These are phyloP conservation scores for Barnettozyma wickerhamii DNA, from an alignment of 805 yeast genomes.

Conservation along the genomic window DNA sequence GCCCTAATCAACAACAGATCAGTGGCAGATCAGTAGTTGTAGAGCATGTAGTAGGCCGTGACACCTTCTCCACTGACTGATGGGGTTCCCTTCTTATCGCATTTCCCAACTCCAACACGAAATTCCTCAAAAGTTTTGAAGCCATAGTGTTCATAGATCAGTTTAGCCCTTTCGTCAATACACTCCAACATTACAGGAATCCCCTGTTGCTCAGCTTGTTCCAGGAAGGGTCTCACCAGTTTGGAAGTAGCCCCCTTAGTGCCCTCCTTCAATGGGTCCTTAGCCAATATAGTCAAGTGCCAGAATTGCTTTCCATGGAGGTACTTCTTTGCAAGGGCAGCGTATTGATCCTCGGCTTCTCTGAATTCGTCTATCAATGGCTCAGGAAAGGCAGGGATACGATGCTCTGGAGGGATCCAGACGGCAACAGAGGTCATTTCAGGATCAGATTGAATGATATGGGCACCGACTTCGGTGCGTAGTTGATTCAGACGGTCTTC, in stretches of 20 bases:
- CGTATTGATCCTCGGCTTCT: conserved; percentile 7
- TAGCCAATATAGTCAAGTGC: conserved; percentile 11
- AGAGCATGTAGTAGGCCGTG: conserved; percentile 1
- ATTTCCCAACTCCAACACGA: conserved; percentile 5
- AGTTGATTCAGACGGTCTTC: conserved; percentile 15
- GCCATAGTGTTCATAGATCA: conserved; percentile 13
- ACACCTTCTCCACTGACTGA: conserved; percentile 7
- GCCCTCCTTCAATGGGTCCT: conserved; percentile 5
- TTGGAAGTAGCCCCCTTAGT: conserved; percentile 11
- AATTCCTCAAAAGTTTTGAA: conserved; percentile 6
- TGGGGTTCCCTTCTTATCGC: conserved; percentile 3
- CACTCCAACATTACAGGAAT: conserved; percentile 13
- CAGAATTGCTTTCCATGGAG: conserved; percentile 6
- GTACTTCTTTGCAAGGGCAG: conserved; percentile 3
- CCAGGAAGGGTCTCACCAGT: conserved; percentile 12
- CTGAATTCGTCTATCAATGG: conserved; percentile 3
- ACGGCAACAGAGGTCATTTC: conserved; percentile 12
- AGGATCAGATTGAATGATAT: conserved; percentile 13
- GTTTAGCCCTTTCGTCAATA: conserved; percentile 12
- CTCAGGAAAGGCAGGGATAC: conserved; percentile 7
- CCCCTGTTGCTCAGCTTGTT: conserved; percentile 3
- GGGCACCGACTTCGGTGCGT: conserved; percentile 8
- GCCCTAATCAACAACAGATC: background rate
- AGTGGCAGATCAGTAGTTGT: background rate
- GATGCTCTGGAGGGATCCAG: conserved; percentile 19